Evolutionary conservation across 2,329 filamentous ascomycete genomes (phyloP).

Genomic region (Lachnellula cervina): DNA sequence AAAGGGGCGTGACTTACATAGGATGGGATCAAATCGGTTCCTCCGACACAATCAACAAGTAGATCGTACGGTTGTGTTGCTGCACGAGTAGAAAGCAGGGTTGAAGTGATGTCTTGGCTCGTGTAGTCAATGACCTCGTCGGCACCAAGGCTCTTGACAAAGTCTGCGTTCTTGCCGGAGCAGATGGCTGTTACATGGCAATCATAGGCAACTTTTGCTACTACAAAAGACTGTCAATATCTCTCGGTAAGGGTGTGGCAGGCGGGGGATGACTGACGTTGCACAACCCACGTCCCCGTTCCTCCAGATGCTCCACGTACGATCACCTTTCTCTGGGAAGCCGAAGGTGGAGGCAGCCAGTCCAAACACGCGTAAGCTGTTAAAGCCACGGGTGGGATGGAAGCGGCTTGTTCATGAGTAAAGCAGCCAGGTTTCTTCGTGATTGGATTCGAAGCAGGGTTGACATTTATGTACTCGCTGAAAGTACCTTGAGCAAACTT

Average conservation of each 20-base stretch:
- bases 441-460: constrained; percentile 23
- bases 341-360: constrained; percentile 21
- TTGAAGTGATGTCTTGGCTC: constrained; percentile 14
- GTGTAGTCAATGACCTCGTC: constrained; percentile 30
- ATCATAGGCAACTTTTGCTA: constrained; percentile 24
- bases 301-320: constrained; percentile 28
- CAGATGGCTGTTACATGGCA: constrained; percentile 30
- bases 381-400: constrained; percentile 39
- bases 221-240: constrained; percentile 10
- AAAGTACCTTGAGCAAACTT: constrained; percentile 30
- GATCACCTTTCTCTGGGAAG: constrained; percentile 20
- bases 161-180: constrained; percentile 24
- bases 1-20: constrained; percentile 15
- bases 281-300: constrained; percentile 26
- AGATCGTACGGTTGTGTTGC: constrained; percentile 17
- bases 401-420: constrained; percentile 40
- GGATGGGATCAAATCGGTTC: constrained; percentile 24
- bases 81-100: constrained; percentile 10
- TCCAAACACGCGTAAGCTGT: constrained; percentile 34
- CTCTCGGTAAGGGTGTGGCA: neutral
- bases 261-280: constrained; percentile 15
- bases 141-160: constrained; percentile 24
- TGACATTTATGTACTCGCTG: constrained; percentile 26
- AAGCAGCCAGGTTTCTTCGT: constrained; percentile 37
- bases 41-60: constrained; percentile 34